These are phyloP conservation scores for Aspergillus ellipticus DNA, from an alignment of 495 filamentous ascomycete genomes.

Conservation along the genomic window DNA sequence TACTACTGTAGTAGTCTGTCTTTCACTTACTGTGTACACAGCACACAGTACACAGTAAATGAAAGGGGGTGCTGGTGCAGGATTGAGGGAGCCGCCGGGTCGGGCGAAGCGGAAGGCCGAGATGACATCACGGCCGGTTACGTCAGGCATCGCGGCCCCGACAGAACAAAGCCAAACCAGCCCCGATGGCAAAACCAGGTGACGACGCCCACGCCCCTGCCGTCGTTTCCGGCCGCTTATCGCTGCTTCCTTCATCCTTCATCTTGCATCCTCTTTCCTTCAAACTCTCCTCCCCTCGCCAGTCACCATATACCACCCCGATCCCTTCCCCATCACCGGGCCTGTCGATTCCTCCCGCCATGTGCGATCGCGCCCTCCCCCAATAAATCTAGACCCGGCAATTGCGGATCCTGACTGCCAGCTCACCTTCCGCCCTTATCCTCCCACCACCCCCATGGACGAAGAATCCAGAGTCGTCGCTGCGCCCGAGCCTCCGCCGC, in stretches of 20 bases:
- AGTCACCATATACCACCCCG: no score
- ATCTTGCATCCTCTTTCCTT: not conserved
- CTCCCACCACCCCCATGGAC: conserved; percentile 28
- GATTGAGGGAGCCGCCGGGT: not conserved
- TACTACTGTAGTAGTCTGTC: no score
- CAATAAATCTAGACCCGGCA: conserved; percentile 3
- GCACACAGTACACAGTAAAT: no score
- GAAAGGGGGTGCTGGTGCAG: no score
- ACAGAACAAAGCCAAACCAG: not conserved
- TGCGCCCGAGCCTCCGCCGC: conserved; percentile 43
- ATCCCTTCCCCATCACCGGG: not conserved
- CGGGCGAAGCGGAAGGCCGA: not conserved
- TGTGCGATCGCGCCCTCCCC: not conserved
- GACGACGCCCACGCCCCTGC: not conserved
- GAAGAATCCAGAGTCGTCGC: conserved; percentile 22
- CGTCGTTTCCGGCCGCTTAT: conserved; percentile 4
- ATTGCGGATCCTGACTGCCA: not conserved
- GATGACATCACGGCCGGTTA: conserved; percentile 16
- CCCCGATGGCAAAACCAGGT: not conserved
- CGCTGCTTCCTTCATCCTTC: not conserved
- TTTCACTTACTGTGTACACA: no score
- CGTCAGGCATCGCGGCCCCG: conserved; percentile 11
- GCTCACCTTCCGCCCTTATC: not conserved
- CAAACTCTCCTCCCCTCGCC: not conserved
- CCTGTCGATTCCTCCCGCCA: not conserved